Percentiles rank a stretch among this genome's conserved stretches.
Evolutionary conservation across 1,139 yeast species (phyloP).

Genomic region (Meyerozyma athensensis): DNA sequence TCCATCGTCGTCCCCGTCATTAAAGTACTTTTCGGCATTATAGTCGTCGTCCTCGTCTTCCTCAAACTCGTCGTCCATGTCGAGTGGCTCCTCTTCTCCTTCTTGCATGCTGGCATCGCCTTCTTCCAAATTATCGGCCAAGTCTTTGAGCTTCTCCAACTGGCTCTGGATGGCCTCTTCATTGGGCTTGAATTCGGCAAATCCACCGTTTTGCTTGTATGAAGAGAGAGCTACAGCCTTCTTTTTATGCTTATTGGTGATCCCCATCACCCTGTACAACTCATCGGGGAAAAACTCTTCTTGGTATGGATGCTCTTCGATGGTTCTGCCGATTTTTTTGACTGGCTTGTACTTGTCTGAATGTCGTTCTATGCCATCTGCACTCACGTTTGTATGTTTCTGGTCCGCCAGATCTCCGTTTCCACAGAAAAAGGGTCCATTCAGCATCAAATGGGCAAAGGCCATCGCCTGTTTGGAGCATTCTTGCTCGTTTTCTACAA

Average conservation of each 20-base stretch:
- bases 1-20: slow-evolving; percentile 74
- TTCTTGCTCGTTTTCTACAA: slow-evolving; percentile 51
- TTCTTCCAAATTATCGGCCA: slow-evolving; percentile 54
- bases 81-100: slow-evolving; percentile 39
- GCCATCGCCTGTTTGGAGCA: slow-evolving; percentile 62
- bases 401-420: slow-evolving; percentile 24
- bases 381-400: slow-evolving; percentile 13
- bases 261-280: slow-evolving; percentile 70
- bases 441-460: slow-evolving; percentile 53
- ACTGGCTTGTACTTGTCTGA: slow-evolving; percentile 71
- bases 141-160: slow-evolving; percentile 54
- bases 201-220: slow-evolving; percentile 45
- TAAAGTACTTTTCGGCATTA: slow-evolving; percentile 50
- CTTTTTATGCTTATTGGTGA: slow-evolving; percentile 48
- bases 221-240: slow-evolving; percentile 50
- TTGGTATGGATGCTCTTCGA: slow-evolving; percentile 79
- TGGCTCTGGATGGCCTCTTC: slow-evolving; percentile 38
- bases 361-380: slow-evolving; percentile 66
- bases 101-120: slow-evolving; percentile 25
- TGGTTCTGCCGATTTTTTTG: slow-evolving; percentile 69
- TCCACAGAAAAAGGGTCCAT: slow-evolving; percentile 79
- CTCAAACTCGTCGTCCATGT: slow-evolving; percentile 53
- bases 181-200: slow-evolving; percentile 26
- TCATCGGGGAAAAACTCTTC: slow-evolving; percentile 75
- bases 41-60: slow-evolving; percentile 68